Percentiles rank a stretch among this genome's conserved stretches.
These are phyloP conservation scores for Zarea fungicola DNA, from an alignment of 2,329 filamentous ascomycete species.

Conservation along the genomic window DNA sequence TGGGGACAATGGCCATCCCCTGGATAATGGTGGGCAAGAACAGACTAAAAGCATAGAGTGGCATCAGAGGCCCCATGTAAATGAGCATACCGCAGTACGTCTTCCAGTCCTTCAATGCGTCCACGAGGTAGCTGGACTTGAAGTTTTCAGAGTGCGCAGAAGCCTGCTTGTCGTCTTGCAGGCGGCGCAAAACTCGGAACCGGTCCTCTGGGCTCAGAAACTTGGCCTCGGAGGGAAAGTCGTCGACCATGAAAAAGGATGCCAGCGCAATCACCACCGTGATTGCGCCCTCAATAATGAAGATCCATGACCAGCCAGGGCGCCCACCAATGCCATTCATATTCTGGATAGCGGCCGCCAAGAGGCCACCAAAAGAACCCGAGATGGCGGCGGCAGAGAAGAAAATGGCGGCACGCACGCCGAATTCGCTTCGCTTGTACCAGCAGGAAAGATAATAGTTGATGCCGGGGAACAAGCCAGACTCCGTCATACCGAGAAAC, in stretches of 20 bases:
- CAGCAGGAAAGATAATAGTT: conserved; percentile 80
- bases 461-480: conserved; percentile 70
- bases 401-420: conserved; percentile 74
- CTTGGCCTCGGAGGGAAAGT: conserved; percentile 71
- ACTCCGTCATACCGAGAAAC: conserved; percentile 70
- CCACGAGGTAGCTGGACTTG: conserved; percentile 66
- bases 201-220: conserved; percentile 70
- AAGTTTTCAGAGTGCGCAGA: conserved; percentile 73
- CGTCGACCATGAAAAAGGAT: conserved; percentile 74
- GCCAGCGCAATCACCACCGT: conserved; percentile 63
- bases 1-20: conserved; percentile 37
- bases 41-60: conserved; percentile 69
- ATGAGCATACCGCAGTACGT: conserved; percentile 70
- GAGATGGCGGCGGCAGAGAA: conserved; percentile 78
- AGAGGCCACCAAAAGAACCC: conserved; percentile 70
- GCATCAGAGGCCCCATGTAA: conserved; percentile 71
- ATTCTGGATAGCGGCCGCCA: conserved; percentile 65
- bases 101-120: conserved; percentile 76
- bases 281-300: conserved; percentile 64
- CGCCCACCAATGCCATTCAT: conserved; percentile 60
- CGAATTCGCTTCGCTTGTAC: conserved; percentile 77
- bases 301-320: conserved; percentile 60
- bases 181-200: conserved; percentile 63
- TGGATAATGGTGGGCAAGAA: conserved; percentile 77
- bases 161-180: conserved; percentile 66